phyloP scores from a whole-genome alignment of 768 basidiomycete species.

The Boletus barrowsii region DNA sequence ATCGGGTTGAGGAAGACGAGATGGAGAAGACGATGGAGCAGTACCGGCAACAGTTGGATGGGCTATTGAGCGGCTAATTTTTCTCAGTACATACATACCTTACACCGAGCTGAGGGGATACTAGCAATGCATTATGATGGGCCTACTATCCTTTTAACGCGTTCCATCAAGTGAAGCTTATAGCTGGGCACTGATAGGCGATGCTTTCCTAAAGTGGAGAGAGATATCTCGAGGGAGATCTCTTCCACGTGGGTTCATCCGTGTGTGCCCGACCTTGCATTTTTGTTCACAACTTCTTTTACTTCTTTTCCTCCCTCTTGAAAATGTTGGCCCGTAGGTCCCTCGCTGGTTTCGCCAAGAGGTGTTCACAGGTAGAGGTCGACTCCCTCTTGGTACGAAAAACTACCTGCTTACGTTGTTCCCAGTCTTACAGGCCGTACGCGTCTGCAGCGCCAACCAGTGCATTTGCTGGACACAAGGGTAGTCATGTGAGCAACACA shows the following conservation, averaged over 20 bases:
- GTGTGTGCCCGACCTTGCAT: constrained; percentile 8
- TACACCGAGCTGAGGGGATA: background rate
- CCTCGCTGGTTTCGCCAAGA: constrained; percentile 53
- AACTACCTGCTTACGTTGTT: constrained; percentile 14
- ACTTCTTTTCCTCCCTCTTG: constrained; percentile 17
- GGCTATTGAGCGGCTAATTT: constrained; percentile 58
- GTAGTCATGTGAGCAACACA: constrained; percentile 62
- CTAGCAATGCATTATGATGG: constrained; percentile 9
- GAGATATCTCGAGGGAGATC: background rate
- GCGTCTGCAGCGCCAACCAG: constrained; percentile 78
- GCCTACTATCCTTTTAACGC: background rate
- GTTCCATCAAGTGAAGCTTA: too few species aligned
- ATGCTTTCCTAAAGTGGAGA: constrained; percentile 8
- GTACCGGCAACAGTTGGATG: constrained; percentile 86
- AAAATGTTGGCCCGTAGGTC: constrained; percentile 62
- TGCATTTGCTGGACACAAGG: constrained; percentile 88
- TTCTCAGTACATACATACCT: constrained; percentile 21
- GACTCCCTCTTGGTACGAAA: background rate
- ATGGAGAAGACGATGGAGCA: constrained; percentile 86
- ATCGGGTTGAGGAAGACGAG: constrained; percentile 72
- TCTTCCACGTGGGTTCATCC: constrained; percentile 20
- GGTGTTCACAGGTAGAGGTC: constrained; percentile 44
- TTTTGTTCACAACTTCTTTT: constrained; percentile 18
- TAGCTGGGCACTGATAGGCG: background rate
- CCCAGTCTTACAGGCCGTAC: constrained; percentile 56